Evolutionary conservation across 2,329 filamentous ascomycete genomes (phyloP), one percentile per base, ranked within the genome.

Genomic region (Colletotrichum lupini): DNA sequence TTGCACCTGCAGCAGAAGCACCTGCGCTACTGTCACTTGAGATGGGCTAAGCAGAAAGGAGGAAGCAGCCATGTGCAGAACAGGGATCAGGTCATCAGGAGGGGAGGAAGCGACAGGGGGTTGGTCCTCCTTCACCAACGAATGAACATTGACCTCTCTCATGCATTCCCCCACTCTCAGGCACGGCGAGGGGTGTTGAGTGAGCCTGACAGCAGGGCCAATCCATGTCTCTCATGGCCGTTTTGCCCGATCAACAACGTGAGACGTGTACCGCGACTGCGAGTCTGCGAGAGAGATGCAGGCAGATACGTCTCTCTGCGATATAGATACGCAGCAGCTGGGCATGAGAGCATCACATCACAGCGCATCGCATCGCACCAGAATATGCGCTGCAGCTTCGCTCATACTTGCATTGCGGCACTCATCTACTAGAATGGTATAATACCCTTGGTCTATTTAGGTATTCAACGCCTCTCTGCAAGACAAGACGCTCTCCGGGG

Each of bases 41-140:
- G 42, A 22, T 59, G 16, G 26, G 32, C 49, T n/a, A 49, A 26
- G 30, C 24, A 42, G 35, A 26, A n/a, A 30, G 56, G 28, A 35
- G 26, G 8, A 16, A 52, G 19, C 5, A 64, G 70, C 70, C 70
- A 73, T 70, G 66, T 70, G 66, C 55, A 35, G 55, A 63, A 22
- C 70, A 73, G 46, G 70, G 70, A 73, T 73, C 14, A 35, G 32
- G 32, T 35, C 32, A 35, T 35, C 11, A 24, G 49, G 46, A 49
- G 28, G 57, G 64, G 26, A 37, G 14, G 26, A 56, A 42, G 19
- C 12, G 3, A 28, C 56, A 60, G 46, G 46, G 28, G 24, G 35
- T 22, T 22, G 42, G 5, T 2, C 42, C 42, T 9, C 42, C 42
- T 9, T 4, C 42, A 49, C 7, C 42, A 49, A n/a, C 42, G 42